phyloP scores from a whole-genome alignment of 2,329 filamentous ascomycete species.

The Penicillium hesseltinei region DNA sequence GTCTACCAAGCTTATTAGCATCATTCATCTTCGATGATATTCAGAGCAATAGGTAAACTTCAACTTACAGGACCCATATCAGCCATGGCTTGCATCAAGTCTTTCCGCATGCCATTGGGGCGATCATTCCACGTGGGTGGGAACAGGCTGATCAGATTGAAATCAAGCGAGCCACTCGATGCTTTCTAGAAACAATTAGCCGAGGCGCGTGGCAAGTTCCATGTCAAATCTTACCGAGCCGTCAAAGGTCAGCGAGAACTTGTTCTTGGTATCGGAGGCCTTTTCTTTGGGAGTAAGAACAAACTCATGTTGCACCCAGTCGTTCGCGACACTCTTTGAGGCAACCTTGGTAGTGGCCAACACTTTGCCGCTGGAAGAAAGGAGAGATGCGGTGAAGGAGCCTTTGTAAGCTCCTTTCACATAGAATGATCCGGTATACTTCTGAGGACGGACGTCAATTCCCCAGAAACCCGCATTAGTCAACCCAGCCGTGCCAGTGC shows the following conservation, averaged over 20 bases:
- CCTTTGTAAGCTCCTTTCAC: constrained; percentile 40
- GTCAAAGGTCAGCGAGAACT: constrained; percentile 52
- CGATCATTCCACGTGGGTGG: constrained; percentile 55
- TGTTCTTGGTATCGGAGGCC: constrained; percentile 48
- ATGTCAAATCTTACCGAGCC: constrained; percentile 28
- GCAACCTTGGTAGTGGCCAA: constrained; percentile 30
- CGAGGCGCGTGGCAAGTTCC: fast-evolving
- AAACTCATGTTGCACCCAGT: constrained; percentile 44
- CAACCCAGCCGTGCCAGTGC: constrained; percentile 47
- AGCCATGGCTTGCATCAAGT: constrained; percentile 47
- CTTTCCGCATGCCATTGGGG: constrained; percentile 51
- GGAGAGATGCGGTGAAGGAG: constrained; percentile 39
- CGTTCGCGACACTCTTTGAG: constrained; percentile 40
- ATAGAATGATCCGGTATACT: constrained; percentile 53
- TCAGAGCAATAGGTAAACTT: background rate
- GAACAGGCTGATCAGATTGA: constrained; percentile 55
- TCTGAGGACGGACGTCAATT: constrained; percentile 49
- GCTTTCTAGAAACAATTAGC: constrained; percentile 27
- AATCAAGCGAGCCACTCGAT: constrained; percentile 45
- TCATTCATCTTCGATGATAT: background rate
- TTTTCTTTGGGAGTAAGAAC: constrained; percentile 23
- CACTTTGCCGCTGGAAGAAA: constrained; percentile 39
- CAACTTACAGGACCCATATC: constrained; percentile 25
- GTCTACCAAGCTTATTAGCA: constrained; percentile 22
- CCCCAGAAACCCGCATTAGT: constrained; percentile 54